phyloP scores from a whole-genome alignment of 2,329 filamentous ascomycete species.

The Verticillium isaacii region DNA sequence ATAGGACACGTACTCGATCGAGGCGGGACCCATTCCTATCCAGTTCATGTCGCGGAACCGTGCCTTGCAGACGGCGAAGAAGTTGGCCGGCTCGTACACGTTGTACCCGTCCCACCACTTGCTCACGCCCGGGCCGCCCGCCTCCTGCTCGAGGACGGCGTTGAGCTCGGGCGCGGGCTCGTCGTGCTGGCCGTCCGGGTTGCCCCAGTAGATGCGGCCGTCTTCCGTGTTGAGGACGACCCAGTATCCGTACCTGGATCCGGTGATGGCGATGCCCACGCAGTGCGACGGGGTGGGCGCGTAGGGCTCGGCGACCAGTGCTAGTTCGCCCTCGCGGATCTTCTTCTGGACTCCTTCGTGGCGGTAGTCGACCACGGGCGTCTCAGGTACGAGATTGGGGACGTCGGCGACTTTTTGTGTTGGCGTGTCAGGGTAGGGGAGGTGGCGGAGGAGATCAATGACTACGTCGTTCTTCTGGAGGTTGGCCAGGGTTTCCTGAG shows the following conservation, averaged over 20 bases:
- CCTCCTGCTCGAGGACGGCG: neutral
- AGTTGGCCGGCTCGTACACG: constrained; percentile 4
- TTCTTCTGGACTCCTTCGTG: neutral
- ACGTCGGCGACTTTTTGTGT: neutral
- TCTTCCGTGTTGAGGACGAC: constrained; percentile 8
- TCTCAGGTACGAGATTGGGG: neutral
- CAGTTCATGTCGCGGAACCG: constrained; percentile 2
- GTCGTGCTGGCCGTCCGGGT: constrained; percentile 3
- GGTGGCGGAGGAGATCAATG: constrained; percentile 8
- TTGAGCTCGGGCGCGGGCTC: constrained; percentile 1
- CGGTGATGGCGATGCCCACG: constrained; percentile 4
- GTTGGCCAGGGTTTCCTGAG: constrained; percentile 1
- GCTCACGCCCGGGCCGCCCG: neutral
- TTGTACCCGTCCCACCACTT: constrained; percentile 1
- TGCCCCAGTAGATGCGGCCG: constrained; percentile 8
- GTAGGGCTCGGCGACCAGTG: neutral
- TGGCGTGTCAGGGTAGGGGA: constrained; percentile 4
- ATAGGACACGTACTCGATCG: neutral
- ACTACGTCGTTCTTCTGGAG: constrained; percentile 5
- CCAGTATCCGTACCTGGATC: constrained; percentile 3
- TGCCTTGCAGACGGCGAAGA: constrained; percentile 3
- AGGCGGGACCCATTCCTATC: neutral
- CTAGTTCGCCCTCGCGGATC: neutral
- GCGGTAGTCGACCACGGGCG: constrained; percentile 1
- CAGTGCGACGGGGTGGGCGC: constrained; percentile 1